Evolutionary conservation across 129 eudicot species (phyloP), one percentile per base, ranked within the genome.

Genomic region (Logfia minima): DNA sequence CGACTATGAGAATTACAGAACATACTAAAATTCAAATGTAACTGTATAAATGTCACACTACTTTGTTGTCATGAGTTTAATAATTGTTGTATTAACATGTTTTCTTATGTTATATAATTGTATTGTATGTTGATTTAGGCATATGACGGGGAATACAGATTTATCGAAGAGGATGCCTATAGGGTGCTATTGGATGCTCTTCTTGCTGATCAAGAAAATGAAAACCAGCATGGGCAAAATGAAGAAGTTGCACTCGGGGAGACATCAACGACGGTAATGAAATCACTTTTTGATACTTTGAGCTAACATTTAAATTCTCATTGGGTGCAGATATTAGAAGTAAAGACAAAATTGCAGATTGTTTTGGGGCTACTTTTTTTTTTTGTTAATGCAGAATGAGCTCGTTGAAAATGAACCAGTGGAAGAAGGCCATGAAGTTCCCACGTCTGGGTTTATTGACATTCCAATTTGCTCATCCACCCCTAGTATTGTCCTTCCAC

Each of bases 111-210:
- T 41, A 41, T 39, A 39, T 2, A 8, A 41, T 41, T 41, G 48
- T 41, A 41, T 41, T 41, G n/a, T 62, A 74, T 75, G 28, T 52
- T 68, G 70, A 53, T 67, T 78, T 35, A 71, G 76, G 79, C 53
- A 77, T 83, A 78, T 26, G 80, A 65, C 59, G 87, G 87, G 23
- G 39, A 80, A 52, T 84, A 82, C 77, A 41, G 48, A 67, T 76
- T 80, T 80, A 80, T 84, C 24, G 87, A 84, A 68, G 68, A 66
- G 31, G 76, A 71, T 65, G 78, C 82, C 14, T 84, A 80, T 66
- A 48, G 8, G 31, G 79, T 84, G 24, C 87, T 84, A 6, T 32
- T 84, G 21, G 84, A 84, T 5, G 66, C 82, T 65, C 83, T 84
- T 72, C 72, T 84, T 80, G 81, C 75, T 5, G 72, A 70, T 29